phyloP scores from a whole-genome alignment of 1,284 basidiomycete genomes.

The Cerrena zonata region DNA sequence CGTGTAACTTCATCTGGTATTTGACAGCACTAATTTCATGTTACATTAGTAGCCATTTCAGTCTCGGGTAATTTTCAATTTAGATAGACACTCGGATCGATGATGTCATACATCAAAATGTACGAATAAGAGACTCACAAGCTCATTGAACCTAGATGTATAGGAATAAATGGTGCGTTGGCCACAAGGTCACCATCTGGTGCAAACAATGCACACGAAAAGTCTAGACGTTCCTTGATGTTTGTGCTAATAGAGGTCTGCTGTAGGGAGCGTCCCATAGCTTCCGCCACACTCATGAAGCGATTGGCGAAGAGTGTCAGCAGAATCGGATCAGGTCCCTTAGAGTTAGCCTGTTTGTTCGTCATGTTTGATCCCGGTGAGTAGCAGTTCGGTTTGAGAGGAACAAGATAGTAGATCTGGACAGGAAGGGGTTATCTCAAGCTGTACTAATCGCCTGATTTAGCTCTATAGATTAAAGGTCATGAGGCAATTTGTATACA shows the following conservation, averaged over 20 bases:
- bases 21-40: slow-evolving; percentile 79
- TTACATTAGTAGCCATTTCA: not conserved
- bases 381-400: not conserved
- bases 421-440: not conserved
- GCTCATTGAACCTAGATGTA: slow-evolving; percentile 79
- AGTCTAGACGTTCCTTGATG: slow-evolving; percentile 86
- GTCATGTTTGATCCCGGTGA: not conserved
- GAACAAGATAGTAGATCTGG: not conserved
- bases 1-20: slow-evolving; percentile 80
- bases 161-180: slow-evolving; percentile 83
- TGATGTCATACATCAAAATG: too few species aligned
- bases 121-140: slow-evolving; percentile 69
- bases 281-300: slow-evolving; percentile 89
- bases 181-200: slow-evolving; percentile 88
- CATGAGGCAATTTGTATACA: too few species aligned
- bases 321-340: slow-evolving; percentile 75
- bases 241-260: slow-evolving; percentile 89
- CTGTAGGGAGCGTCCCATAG: slow-evolving; percentile 85
- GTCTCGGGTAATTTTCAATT: not conserved
- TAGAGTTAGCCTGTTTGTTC: not conserved
- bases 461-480: too few species aligned
- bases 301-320: slow-evolving; percentile 87
- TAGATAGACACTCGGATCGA: too few species aligned
- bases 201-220: slow-evolving; percentile 85
- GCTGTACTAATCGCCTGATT: too few species aligned